Evolutionary conservation across 768 basidiomycete genomes (phyloP), one percentile per base, ranked within the genome.

Genomic region (Trametes punicea): DNA sequence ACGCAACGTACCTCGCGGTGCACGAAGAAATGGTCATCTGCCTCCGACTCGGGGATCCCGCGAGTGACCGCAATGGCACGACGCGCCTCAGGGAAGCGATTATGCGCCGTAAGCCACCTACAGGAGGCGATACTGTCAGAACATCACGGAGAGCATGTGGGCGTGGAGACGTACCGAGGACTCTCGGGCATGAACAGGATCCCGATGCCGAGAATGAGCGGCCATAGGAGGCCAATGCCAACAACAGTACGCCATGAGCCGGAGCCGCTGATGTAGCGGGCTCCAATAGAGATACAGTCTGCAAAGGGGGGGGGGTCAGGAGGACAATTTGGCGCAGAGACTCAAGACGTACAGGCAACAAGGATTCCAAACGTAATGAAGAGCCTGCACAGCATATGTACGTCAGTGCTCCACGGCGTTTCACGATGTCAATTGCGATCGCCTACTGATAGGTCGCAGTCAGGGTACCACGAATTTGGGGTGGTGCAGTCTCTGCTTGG

Each of bases 311-410:
- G 29, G 18, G 30, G 51, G 36, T 41, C 36, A 65, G 49, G 34
- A 39, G 41, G 18, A 42, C 57, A 26, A 5, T 8, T 13, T 29
- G n/a, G 20, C 42, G 55, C 15, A 25, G 6, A 30, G 38, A 45
- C 16, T 18, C 25, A 31, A 52, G 6, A 72, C 78, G 45, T 60
- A 81, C 80, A 85, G 30, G 85, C 82, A 38, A 85, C 77, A 29
- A 87, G 76, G 59, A 85, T 87, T 64, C 87, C 87, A 57, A 84
- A 75, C 0, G 86, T 87, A 62, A 87, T 86, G 70, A 85, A 84
- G 13, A 85, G 71, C 63, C 83, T 81, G 61, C 80, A 81, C 20
- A 50, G 13, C 33, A 48, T 15, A 23, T 3, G 10, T 31, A 13
- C 11, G 49, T 54, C 25, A 61, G 46, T 4, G 80, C 81, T 2